Evolutionary conservation across 1,139 yeast species (phyloP).

Genomic region (Yamadazyma atlantica): DNA sequence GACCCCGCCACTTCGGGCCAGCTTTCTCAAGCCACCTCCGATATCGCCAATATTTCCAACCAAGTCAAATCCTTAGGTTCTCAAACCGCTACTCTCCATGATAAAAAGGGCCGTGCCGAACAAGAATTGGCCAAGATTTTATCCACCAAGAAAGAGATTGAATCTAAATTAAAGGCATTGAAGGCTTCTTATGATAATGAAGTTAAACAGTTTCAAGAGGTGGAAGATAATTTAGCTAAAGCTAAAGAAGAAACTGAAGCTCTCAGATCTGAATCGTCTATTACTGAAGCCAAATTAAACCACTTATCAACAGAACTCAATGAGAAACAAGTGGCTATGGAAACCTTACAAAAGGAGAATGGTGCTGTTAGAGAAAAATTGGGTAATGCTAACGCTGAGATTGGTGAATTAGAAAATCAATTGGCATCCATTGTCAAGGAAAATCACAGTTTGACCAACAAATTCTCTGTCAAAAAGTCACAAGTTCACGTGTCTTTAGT

Average conservation of each 20-base stretch:
- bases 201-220: constrained; percentile 69
- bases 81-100: constrained; percentile 71
- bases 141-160: constrained; percentile 68
- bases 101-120: constrained; percentile 72
- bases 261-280: constrained; percentile 71
- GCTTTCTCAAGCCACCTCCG: constrained; percentile 77
- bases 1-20: constrained; percentile 64
- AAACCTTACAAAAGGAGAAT: constrained; percentile 67
- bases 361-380: constrained; percentile 65
- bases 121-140: constrained; percentile 69
- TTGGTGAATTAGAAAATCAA: constrained; percentile 56
- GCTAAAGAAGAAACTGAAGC: constrained; percentile 72
- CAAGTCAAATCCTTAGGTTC: constrained; percentile 77
- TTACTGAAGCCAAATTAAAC: constrained; percentile 79
- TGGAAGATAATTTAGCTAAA: constrained; percentile 57
- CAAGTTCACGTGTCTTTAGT: constrained; percentile 65
- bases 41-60: constrained; percentile 81
- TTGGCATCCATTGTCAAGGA: constrained; percentile 52
- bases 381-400: constrained; percentile 65
- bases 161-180: constrained; percentile 62
- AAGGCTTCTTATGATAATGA: constrained; percentile 77
- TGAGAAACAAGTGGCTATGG: constrained; percentile 58
- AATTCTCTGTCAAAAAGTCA: constrained; percentile 63
- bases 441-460: constrained; percentile 59
- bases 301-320: constrained; percentile 69